Base-by-base conservation (phyloP, 2,329 filamentous ascomycete genomes). In the Salinomyces thailandicus region DNA sequence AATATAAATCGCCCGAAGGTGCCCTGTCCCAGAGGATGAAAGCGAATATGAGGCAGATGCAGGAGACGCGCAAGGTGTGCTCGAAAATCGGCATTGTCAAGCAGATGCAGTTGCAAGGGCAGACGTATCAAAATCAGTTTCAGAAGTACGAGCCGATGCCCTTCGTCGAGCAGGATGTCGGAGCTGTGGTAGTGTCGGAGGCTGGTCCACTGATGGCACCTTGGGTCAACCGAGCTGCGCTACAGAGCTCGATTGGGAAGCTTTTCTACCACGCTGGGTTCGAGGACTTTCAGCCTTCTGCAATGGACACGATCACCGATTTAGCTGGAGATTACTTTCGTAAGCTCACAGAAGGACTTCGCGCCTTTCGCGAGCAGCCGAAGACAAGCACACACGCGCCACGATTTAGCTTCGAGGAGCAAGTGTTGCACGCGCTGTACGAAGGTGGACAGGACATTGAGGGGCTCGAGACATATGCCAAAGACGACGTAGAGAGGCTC, bases 101-200 rank as follows among this genome's bases (percentile, higher is more conserved):
- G 66, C 91, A 98, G 64, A 98, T 98, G 91, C 91, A 98, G 63
- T 77, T 96, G 36, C 91, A 98, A 18, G 38, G 36, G 6, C 50
- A 91, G 82, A 83, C 93, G 57, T 98, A 98, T 57, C 83, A 87
- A 54, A 98, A 98, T 54, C 91, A 98, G 59, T 98, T 98, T 52
- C 86, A 89, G 46, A 95, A 94, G 62, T 94, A 93, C 55, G 85
- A 94, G 44, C 83, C 83, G 1, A 81, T 89, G 55, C 84, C 85
- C 0, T 95, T 98, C 45, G 64, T 80, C 13, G 91, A 98, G 62
- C 72, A 75, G 28, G 91, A 96, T 54, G 78, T 91, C 35, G 80
- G 86, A 34, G 76, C 86, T n/a, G 81, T 91, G 55, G 89, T 95
- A 37, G 78, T 91, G 37, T 84, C 84, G 24, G 87, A 93, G 49